A percentile compares a stretch with the other conserved stretches of the same genome.
phyloP scores from a whole-genome alignment of 2,329 filamentous ascomycete genomes.

The Scortechinia acanthostroma region DNA sequence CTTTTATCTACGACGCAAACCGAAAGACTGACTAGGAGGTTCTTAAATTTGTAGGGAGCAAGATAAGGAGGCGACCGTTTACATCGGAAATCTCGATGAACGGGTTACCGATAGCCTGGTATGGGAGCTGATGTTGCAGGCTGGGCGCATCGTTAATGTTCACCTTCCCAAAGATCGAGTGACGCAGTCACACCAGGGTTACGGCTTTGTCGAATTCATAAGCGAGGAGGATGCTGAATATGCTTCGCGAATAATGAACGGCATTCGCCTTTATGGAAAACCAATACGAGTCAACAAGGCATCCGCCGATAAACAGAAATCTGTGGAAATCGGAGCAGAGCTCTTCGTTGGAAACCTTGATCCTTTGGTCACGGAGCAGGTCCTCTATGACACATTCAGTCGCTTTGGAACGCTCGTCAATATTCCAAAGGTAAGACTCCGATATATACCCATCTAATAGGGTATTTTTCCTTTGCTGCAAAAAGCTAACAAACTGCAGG shows the following conservation, averaged over 20 bases:
- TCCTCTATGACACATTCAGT: conserved; percentile 87
- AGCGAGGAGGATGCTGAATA: conserved; percentile 94
- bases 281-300: conserved; percentile 94
- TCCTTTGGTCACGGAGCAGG: conserved; percentile 88
- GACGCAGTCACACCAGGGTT: conserved; percentile 92
- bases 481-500: background rate
- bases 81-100: conserved; percentile 97
- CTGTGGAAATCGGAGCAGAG: conserved; percentile 88
- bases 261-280: conserved; percentile 85
- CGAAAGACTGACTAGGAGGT: background rate
- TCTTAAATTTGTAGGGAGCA: conserved; percentile 62
- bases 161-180: conserved; percentile 97
- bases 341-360: conserved; percentile 95
- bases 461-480: too few species aligned
- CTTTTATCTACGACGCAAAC: background rate
- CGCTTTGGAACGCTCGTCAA: conserved; percentile 81
- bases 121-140: conserved; percentile 97
- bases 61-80: conserved; percentile 96
- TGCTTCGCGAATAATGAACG: conserved; percentile 92
- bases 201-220: conserved; percentile 97
- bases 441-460: too few species aligned
- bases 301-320: conserved; percentile 85
- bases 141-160: conserved; percentile 93
- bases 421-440: conserved; percentile 62
- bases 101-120: conserved; percentile 83